These are phyloP conservation scores for Mortierella sp. DNA, from an alignment of 371 early-diverging fungal species.

Conservation along the genomic window DNA sequence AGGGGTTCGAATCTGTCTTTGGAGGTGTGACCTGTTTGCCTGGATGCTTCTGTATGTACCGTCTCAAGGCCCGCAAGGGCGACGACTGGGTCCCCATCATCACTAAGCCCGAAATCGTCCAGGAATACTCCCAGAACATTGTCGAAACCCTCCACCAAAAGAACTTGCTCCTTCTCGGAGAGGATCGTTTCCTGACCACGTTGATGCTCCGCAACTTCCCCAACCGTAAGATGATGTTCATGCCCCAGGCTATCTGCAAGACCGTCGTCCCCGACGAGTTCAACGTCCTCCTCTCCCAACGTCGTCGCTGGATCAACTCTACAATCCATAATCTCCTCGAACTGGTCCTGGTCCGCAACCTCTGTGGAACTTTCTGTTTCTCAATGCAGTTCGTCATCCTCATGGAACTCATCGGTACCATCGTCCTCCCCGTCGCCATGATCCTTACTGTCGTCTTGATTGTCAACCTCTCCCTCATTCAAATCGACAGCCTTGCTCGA, in stretches of 20 bases:
- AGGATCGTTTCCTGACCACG: slow-evolving; percentile 97
- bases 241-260: slow-evolving; percentile 89
- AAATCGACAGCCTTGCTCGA: slow-evolving; percentile 57
- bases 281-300: slow-evolving; percentile 83
- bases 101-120: slow-evolving; percentile 89
- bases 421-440: slow-evolving; percentile 90
- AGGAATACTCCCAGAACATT: slow-evolving; percentile 89
- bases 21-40: slow-evolving; percentile 98
- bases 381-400: slow-evolving; percentile 92
- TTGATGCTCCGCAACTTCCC: slow-evolving; percentile 96
- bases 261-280: slow-evolving; percentile 89
- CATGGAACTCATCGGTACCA: slow-evolving; percentile 89
- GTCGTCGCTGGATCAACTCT: slow-evolving; percentile 94
- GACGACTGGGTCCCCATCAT: slow-evolving; percentile 85
- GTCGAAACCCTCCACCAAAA: slow-evolving; percentile 96
- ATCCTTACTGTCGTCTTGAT: slow-evolving; percentile 76
- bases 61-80: slow-evolving; percentile 88
- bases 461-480: slow-evolving; percentile 61
- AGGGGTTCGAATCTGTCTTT: slow-evolving; percentile 96
- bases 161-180: slow-evolving; percentile 93
- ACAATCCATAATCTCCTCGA: slow-evolving; percentile 92
- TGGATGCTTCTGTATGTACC: slow-evolving; percentile 96
- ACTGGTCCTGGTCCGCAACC: slow-evolving; percentile 81
- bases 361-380: slow-evolving; percentile 92
- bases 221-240: slow-evolving; percentile 90